Evolutionary conservation across 768 basidiomycete species (phyloP).

Genomic region (Tricholoma saponaceum): DNA sequence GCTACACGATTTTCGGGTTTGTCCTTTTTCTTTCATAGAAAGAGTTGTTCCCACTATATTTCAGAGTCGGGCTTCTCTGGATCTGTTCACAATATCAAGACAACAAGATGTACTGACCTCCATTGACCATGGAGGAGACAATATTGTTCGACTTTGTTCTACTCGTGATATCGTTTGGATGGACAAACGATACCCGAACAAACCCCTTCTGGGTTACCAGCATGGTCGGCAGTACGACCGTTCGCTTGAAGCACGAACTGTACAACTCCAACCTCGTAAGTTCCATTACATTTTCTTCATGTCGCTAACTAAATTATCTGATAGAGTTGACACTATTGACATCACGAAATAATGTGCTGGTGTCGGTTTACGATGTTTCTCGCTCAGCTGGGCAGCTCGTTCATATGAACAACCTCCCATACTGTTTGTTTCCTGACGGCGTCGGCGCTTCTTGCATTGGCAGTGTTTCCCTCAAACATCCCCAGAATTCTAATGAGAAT

Average conservation of each 20-base stretch:
- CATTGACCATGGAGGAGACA: slow-evolving; percentile 34
- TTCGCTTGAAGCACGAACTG: slow-evolving; percentile 42
- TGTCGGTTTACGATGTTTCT: slow-evolving; percentile 64
- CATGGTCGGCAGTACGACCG: slow-evolving; percentile 62
- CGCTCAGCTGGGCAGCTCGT: slow-evolving; percentile 35
- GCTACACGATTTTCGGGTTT: slow-evolving; percentile 56
- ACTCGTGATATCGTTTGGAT: slow-evolving; percentile 68
- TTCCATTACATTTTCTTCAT: not conserved
- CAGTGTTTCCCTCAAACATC: slow-evolving; percentile 31
- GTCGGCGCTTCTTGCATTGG: slow-evolving; percentile 24
- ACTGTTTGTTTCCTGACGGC: slow-evolving; percentile 32
- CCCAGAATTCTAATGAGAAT: slow-evolving; percentile 17
- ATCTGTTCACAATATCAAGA: slow-evolving; percentile 32
- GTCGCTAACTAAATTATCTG: not conserved
- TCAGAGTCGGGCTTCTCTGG: slow-evolving; percentile 25
- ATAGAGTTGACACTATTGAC: slow-evolving; percentile 55
- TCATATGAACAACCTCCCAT: slow-evolving; percentile 42
- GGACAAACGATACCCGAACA: slow-evolving; percentile 54
- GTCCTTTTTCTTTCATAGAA: slow-evolving; percentile 11
- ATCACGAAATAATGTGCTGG: slow-evolving; percentile 53
- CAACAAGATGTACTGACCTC: slow-evolving; percentile 46
- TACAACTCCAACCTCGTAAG: slow-evolving; percentile 19
- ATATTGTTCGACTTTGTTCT: slow-evolving; percentile 51
- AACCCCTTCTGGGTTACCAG: slow-evolving; percentile 55
- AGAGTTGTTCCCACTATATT: not conserved